Conservation (phyloP, 306 rosid species). For the Pueraria montana region DNA sequence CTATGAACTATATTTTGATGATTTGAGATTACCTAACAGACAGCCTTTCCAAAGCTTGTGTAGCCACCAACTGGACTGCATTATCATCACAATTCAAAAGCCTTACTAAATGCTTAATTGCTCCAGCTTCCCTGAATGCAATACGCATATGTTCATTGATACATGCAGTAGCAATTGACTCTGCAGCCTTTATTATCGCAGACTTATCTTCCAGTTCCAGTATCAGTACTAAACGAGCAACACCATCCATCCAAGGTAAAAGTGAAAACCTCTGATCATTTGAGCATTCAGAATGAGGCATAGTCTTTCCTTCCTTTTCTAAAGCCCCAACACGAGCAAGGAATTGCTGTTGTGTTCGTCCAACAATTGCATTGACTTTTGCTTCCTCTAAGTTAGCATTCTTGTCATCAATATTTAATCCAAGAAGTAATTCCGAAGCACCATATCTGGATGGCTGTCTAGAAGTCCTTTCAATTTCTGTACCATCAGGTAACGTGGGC, state of each 20-base stretch:
- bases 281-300: constrained; percentile 59
- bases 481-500: constrained; percentile 89
- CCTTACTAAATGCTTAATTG: constrained; percentile 70
- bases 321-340: constrained; percentile 89
- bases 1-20: constrained; percentile 17
- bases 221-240: constrained; percentile 84
- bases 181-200: constrained; percentile 71
- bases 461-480: constrained; percentile 70
- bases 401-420: constrained; percentile 69
- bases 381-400: constrained; percentile 71
- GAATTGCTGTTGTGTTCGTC: constrained; percentile 78
- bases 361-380: constrained; percentile 76
- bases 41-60: constrained; percentile 79
- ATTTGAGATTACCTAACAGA: constrained; percentile 70
- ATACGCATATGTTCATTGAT: constrained; percentile 81
- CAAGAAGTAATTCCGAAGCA: constrained; percentile 85
- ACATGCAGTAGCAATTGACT: constrained; percentile 79
- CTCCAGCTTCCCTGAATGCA: constrained; percentile 96
- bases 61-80: constrained; percentile 62
- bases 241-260: constrained; percentile 87
- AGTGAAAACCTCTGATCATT: constrained; percentile 61
- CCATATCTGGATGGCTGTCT: constrained; percentile 76
- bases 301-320: constrained; percentile 59
- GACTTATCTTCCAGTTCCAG: constrained; percentile 78
- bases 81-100: constrained; percentile 61